phyloP scores from a whole-genome alignment of 2,329 filamentous ascomycete species.

The Emergomyces pasteurianus region DNA sequence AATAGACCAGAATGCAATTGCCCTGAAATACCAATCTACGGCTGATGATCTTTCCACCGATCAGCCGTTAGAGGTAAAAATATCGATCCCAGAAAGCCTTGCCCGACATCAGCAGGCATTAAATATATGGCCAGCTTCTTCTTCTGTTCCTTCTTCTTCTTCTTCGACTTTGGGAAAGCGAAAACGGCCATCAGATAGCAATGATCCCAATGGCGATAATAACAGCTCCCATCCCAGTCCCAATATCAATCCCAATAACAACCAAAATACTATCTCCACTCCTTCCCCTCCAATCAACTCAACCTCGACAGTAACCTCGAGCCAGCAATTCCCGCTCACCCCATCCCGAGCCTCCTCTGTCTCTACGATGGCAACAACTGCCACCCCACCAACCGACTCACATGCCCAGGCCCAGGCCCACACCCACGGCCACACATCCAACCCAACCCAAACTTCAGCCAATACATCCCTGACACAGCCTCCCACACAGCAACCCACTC shows the following conservation, averaged over 20 bases:
- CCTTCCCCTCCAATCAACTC: not conserved
- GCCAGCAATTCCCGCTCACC: not conserved
- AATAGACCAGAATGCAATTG: not conserved
- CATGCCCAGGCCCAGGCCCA: not conserved
- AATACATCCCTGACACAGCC: not conserved
- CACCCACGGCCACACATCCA: not conserved
- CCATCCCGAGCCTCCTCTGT: not conserved
- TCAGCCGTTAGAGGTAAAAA: not conserved
- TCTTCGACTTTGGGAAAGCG: conserved; percentile 16
- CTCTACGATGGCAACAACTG: not conserved
- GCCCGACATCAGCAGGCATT: not conserved
- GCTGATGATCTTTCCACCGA: not conserved
- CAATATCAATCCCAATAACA: not conserved
- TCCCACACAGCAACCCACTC: not conserved
- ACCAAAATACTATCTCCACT: not conserved
- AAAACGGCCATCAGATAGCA: not conserved
- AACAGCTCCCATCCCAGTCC: not conserved
- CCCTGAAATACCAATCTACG: not conserved
- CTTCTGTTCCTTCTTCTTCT: not conserved
- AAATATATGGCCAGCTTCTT: conserved; percentile 5
- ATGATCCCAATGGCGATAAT: not conserved
- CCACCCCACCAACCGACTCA: not conserved
- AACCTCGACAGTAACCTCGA: not conserved
- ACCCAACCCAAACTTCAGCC: not conserved
- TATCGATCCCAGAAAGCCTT: not conserved